phyloP scores from a whole-genome alignment of 768 basidiomycete species.

The Tulasnella sp. region DNA sequence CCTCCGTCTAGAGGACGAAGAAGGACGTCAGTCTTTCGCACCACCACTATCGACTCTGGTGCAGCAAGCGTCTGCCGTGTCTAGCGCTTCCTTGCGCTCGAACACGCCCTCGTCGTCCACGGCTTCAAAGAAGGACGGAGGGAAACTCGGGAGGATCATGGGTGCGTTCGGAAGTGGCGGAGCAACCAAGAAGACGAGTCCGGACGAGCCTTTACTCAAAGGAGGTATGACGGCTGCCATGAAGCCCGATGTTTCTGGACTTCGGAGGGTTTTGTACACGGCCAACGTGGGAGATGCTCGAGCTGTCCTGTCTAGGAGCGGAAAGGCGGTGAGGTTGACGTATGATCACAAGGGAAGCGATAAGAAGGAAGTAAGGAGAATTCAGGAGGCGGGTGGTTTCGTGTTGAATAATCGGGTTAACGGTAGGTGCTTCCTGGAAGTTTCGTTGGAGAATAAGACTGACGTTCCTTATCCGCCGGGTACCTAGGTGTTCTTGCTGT shows the following conservation, averaged over 20 bases:
- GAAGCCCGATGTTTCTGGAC: constrained; percentile 32
- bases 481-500: constrained; percentile 74
- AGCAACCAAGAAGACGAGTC: constrained; percentile 31
- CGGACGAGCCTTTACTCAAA: constrained; percentile 24
- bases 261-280: constrained; percentile 73
- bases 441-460: not conserved
- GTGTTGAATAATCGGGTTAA: constrained; percentile 98
- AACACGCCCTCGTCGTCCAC: not conserved
- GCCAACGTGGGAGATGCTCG: constrained; percentile 97
- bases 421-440: constrained; percentile 31
- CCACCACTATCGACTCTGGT: constrained; percentile 23
- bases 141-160: constrained; percentile 27
- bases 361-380: constrained; percentile 93
- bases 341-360: constrained; percentile 99
- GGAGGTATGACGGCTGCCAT: constrained; percentile 26
- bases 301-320: constrained; percentile 82
- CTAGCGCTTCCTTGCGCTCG: not conserved
- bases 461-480: not conserved
- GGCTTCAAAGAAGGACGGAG: constrained; percentile 23
- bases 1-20: constrained; percentile 75
- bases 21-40: constrained; percentile 57
- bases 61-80: constrained; percentile 7
- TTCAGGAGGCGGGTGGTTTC: constrained; percentile 95
- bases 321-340: constrained; percentile 83
- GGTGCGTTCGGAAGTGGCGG: constrained; percentile 36